phyloP scores from a whole-genome alignment of 331 rosid species.

The Telfairia occidentalis region DNA sequence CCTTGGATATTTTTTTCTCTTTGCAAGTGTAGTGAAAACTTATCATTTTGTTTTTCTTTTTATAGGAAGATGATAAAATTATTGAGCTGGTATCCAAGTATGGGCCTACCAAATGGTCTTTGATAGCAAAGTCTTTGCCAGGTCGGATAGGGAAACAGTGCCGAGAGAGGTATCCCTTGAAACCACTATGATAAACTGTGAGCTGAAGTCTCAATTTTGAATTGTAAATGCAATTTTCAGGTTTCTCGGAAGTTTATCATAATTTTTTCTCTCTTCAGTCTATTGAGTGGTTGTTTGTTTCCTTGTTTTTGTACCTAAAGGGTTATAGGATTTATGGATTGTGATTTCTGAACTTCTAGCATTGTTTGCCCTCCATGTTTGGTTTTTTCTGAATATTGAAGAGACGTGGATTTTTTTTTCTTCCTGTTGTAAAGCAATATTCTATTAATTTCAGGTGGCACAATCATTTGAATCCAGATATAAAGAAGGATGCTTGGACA shows the following conservation, averaged over 20 bases:
- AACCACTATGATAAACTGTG: neutral
- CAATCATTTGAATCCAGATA: slow-evolving; percentile 92
- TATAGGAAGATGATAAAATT: slow-evolving; percentile 88
- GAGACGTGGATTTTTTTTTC: neutral
- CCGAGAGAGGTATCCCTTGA: slow-evolving; percentile 65
- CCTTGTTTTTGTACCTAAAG: neutral
- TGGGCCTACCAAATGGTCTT: slow-evolving; percentile 95
- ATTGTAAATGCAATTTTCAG: neutral
- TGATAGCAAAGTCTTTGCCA: slow-evolving; percentile 84
- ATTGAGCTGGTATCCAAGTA: slow-evolving; percentile 61
- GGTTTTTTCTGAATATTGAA: neutral
- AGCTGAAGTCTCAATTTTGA: neutral
- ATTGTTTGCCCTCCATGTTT: neutral
- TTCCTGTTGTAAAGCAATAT: neutral
- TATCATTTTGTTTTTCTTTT: slow-evolving; percentile 13
- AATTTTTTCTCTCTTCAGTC: neutral
- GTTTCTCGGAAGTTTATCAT: neutral
- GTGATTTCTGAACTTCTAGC: neutral
- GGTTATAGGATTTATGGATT: neutral
- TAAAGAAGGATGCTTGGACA: slow-evolving; percentile 93
- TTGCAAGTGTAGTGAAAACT: slow-evolving; percentile 3
- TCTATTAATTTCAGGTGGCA: slow-evolving; percentile 69
- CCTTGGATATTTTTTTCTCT: slow-evolving; percentile 4
- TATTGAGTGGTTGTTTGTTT: neutral
- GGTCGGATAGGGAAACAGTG: slow-evolving; percentile 99